phyloP scores from a whole-genome alignment of 2,329 filamentous ascomycete genomes.

The Hirsutella thompsonii region DNA sequence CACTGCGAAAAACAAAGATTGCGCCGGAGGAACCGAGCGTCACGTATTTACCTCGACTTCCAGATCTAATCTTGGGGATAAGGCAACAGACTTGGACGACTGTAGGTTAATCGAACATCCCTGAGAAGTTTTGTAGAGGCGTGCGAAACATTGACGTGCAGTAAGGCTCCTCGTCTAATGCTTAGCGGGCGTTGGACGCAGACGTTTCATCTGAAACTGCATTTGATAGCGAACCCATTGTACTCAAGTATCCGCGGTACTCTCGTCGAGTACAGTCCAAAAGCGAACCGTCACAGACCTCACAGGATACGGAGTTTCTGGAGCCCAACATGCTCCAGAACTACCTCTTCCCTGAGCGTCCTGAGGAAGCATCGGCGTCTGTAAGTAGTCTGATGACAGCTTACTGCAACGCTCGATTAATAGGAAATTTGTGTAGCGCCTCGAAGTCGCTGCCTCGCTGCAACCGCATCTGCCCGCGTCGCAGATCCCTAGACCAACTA shows the following conservation, averaged over 20 bases:
- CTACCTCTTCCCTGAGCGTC: background rate
- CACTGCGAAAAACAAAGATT: too few relatives aligned
- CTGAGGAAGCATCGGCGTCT: background rate
- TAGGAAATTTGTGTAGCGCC: conserved; percentile 7
- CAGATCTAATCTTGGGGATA: too few relatives aligned
- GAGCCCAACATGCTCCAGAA: conserved; percentile 4
- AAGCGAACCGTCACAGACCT: conserved; percentile 26
- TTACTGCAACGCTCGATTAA: background rate
- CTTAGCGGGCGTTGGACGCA: conserved; percentile 10
- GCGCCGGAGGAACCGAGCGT: too few relatives aligned
- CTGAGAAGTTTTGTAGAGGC: background rate
- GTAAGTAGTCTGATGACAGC: conserved; percentile 4
- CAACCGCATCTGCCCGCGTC: conserved; percentile 6
- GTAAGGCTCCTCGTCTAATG: conserved; percentile 8
- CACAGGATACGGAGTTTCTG: conserved; percentile 6
- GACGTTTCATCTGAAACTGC: conserved; percentile 5
- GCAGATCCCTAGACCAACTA: conserved; percentile 13
- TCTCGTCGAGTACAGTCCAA: conserved; percentile 33
- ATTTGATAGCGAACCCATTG: conserved; percentile 4
- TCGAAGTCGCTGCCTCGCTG: conserved; percentile 13
- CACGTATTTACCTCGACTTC: too few relatives aligned
- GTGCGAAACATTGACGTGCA: conserved; percentile 3
- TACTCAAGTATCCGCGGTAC: conserved; percentile 22
- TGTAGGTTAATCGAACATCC: too few relatives aligned
- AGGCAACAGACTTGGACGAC: too few relatives aligned